phyloP scores from a whole-genome alignment of 2,329 filamentous ascomycete species.

The Clonostachys byssicola region DNA sequence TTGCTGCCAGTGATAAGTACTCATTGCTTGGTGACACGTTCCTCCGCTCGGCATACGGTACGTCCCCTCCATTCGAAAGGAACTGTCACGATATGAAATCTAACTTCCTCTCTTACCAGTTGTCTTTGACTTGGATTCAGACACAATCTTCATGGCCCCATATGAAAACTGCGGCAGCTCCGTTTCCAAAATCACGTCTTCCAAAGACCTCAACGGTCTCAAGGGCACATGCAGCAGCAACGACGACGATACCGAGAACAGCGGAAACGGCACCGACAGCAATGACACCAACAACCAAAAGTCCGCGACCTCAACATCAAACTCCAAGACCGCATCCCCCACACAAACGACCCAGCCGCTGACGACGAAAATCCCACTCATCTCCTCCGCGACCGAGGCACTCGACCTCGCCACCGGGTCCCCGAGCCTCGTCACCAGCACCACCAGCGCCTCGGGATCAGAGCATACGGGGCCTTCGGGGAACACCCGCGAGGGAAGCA shows the following conservation, averaged over 20 bases:
- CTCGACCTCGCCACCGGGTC: not conserved
- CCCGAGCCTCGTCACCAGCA: too few species aligned
- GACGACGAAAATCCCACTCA: not conserved
- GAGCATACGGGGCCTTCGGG: not conserved
- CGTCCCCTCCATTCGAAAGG: constrained; percentile 2
- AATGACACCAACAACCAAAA: not conserved
- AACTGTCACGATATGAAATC: not conserved
- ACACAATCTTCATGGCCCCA: constrained; percentile 43
- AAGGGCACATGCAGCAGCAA: constrained; percentile 7
- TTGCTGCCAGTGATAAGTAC: constrained; percentile 40
- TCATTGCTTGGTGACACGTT: constrained; percentile 50
- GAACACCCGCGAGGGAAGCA: too few species aligned
- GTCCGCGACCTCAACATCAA: not conserved
- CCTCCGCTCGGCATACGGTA: constrained; percentile 46
- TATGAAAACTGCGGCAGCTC: constrained; percentile 42
- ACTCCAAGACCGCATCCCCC: not conserved
- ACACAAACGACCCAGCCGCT: not conserved
- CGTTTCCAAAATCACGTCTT: constrained; percentile 8
- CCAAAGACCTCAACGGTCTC: constrained; percentile 7
- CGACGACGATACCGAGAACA: not conserved
- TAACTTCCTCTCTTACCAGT: constrained; percentile 16
- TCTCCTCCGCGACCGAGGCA: not conserved
- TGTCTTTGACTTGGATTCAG: constrained; percentile 46
- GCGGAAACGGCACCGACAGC: not conserved
- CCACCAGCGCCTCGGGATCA: too few species aligned